Percentiles rank a stretch among this genome's conserved stretches.
These are phyloP conservation scores for Phytophthora aleatoria DNA, from an alignment of 352 stramenopile species.

Conservation along the genomic window DNA sequence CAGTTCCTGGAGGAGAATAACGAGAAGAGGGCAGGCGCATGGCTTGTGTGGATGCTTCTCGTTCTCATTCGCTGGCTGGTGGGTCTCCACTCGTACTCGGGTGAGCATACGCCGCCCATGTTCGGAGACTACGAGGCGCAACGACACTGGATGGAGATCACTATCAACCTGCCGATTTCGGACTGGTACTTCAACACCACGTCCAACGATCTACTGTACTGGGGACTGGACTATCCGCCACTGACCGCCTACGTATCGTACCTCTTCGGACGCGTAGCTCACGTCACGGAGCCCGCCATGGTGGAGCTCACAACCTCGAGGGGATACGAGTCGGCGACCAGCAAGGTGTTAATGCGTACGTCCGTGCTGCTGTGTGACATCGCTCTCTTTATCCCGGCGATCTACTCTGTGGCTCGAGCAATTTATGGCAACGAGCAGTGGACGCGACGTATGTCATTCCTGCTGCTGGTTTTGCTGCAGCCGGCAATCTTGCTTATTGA, in stretches of 20 bases:
- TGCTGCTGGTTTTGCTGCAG: conserved; percentile 79
- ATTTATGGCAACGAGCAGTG: conserved; percentile 59
- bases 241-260: conserved; percentile 93
- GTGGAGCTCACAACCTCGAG: conserved; percentile 80
- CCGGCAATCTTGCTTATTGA: conserved; percentile 95
- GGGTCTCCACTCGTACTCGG: conserved; percentile 84
- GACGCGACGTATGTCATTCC: conserved; percentile 63
- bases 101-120: conserved; percentile 74
- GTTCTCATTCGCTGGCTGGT: conserved; percentile 80
- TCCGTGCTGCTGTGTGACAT: conserved; percentile 95
- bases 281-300: conserved; percentile 83
- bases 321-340: conserved; percentile 85
- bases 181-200: conserved; percentile 96
- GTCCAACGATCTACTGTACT: conserved; percentile 95
- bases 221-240: conserved; percentile 98
- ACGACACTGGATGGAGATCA: conserved; percentile 99
- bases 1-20: conserved; percentile 62
- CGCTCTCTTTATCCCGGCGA: conserved; percentile 86
- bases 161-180: conserved; percentile 88
- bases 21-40: conserved; percentile 43
- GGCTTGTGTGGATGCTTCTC: conserved; percentile 61
- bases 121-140: conserved; percentile 98
- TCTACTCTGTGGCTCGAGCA: conserved; percentile 49
- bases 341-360: conserved; percentile 92
- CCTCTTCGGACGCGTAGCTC: conserved; percentile 75